Evolutionary conservation across 805 yeast species (phyloP), one percentile per base, ranked within the genome.

Genomic region (Ogataea allantospora): DNA sequence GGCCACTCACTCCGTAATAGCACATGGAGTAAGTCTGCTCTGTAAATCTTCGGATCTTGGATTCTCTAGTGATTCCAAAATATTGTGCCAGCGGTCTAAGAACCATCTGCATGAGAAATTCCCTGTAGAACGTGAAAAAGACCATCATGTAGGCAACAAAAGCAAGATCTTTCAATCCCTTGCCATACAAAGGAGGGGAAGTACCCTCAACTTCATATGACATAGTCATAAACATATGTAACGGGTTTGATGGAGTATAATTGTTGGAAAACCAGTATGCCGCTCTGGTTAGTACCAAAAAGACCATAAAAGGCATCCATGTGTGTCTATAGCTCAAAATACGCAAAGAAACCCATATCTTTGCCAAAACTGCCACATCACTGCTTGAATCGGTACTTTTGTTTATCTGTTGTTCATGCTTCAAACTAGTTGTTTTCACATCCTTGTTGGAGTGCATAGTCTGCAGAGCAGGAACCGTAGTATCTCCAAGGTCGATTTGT

Each of bases 11-110:
- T 9, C 89, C 84, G 57, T 82, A 88, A 65, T 93, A 93, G 43
- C 86, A 59, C 51, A 88, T 72, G 2, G 91, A 76, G 58, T 91
- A 93, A 6, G 88, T 73, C 67, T 93, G 99, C 63, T 93, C 99
- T 81, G 87, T 78, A 63, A 91, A 88, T 60, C 99, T 76, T 44
- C 75, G 77, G 28, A 78, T 60, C 61, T 86, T 89, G 14, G 70
- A 69, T 42, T 70, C 73, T 38, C 65, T 65, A 26, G 48, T 67
- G 25, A 87, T 55, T 1, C 87, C 87, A 28, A 60, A 67, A 23
- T 43, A 39, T 7, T 21, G 26, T 2, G 96, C 91, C 23, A 86
- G 44, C 6, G 98, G 98, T 51, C 71, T 71, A 42, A 93, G 75
- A 1, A 88, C 53, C 22, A 76, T 68, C 59, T 88, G 89, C 98